Conservation (phyloP, 331 rosid genomes). For the Phaseolus coccineus region DNA sequence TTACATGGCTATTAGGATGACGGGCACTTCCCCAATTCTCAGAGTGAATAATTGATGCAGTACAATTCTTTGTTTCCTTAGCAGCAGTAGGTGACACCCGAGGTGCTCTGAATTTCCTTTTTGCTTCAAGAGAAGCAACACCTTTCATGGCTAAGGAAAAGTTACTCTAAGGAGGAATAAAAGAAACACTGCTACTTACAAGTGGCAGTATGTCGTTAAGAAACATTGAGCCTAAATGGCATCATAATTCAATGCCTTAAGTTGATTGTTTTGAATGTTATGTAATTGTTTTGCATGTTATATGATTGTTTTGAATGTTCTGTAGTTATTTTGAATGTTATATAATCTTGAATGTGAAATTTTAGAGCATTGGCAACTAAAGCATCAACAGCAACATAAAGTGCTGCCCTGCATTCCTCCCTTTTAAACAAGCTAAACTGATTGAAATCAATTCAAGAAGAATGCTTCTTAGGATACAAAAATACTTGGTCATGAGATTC, state of each 20-base stretch:
- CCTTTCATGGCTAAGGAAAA: slow-evolving; percentile 77
- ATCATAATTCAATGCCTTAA: slow-evolving; percentile 5
- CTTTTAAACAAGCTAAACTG: slow-evolving; percentile 33
- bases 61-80: slow-evolving; percentile 45
- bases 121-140: slow-evolving; percentile 94
- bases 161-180: slow-evolving; percentile 17
- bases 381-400: not conserved
- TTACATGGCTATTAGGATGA: slow-evolving; percentile 57
- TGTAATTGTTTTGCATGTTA: slow-evolving; percentile 21
- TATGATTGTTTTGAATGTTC: slow-evolving; percentile 23
- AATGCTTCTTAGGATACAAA: slow-evolving; percentile 73
- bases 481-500: slow-evolving; percentile 86
- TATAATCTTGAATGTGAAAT: not conserved
- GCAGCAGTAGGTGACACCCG: slow-evolving; percentile 63
- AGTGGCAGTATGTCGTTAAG: too few relatives aligned
- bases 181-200: slow-evolving; percentile 21
- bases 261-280: slow-evolving; percentile 30
- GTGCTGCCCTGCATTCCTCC: slow-evolving; percentile 32
- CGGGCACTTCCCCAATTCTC: slow-evolving; percentile 40
- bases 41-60: slow-evolving; percentile 43
- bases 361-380: slow-evolving; percentile 11
- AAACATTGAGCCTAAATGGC: slow-evolving; percentile 29
- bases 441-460: slow-evolving; percentile 34
- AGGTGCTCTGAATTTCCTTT: slow-evolving; percentile 91
- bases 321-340: slow-evolving; percentile 5